A percentile compares a stretch with the other conserved stretches of the same genome.
Conservation (phyloP, 75 land plant genomes). For the Picea sitchensis region DNA sequence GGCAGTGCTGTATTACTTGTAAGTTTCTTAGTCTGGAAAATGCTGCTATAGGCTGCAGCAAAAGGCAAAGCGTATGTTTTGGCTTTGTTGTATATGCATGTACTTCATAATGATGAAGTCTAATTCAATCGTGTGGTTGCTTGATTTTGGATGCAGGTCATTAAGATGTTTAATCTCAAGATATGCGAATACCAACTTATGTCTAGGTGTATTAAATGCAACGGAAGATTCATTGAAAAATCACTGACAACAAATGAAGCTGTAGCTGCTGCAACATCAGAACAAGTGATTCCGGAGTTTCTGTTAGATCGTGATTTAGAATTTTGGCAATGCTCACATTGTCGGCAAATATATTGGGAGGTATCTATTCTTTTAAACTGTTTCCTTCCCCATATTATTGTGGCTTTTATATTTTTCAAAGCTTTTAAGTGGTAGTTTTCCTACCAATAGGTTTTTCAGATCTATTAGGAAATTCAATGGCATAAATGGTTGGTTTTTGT, state of each 20-base stretch:
- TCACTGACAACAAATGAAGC: slow-evolving; percentile 84
- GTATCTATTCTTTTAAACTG: slow-evolving; percentile 26
- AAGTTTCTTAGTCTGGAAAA: background rate
- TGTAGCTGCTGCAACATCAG: slow-evolving; percentile 62
- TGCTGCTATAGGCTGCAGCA: background rate
- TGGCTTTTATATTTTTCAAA: background rate
- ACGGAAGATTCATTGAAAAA: slow-evolving; percentile 82
- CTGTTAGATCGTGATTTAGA: slow-evolving; percentile 52
- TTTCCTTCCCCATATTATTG: background rate
- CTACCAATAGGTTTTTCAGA: background rate
- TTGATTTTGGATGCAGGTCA: slow-evolving; percentile 46
- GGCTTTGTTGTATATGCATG: background rate
- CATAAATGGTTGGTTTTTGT: background rate
- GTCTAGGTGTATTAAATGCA: slow-evolving; percentile 98
- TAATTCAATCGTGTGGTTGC: background rate
- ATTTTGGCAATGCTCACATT: slow-evolving; percentile 94
- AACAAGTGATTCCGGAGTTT: slow-evolving; percentile 68
- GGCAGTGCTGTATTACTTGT: too few relatives aligned
- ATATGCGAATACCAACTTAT: slow-evolving; percentile 82
- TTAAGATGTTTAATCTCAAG: slow-evolving; percentile 69
- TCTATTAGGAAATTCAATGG: background rate
- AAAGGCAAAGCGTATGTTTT: background rate
- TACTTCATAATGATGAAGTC: background rate
- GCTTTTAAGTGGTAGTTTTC: background rate
- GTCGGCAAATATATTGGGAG: slow-evolving; percentile 97